phyloP scores from a whole-genome alignment of 768 basidiomycete species.

The Glaciozyma antarctica region DNA sequence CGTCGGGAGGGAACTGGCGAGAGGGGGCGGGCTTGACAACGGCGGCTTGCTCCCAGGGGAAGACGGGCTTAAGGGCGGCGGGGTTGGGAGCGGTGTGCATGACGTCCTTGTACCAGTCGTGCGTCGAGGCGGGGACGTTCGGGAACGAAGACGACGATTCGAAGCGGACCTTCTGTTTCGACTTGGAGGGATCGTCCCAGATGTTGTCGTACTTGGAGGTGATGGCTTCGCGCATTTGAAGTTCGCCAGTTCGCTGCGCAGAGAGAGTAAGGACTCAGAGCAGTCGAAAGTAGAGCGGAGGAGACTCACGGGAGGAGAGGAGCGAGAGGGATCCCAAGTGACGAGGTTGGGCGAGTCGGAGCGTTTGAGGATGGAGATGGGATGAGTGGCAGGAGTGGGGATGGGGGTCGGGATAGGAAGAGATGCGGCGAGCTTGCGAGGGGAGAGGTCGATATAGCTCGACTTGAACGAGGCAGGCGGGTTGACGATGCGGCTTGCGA shows the following conservation, averaged over 20 bases:
- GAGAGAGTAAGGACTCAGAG: constrained; percentile 68
- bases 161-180: constrained; percentile 46
- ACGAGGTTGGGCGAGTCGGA: constrained; percentile 21
- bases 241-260: constrained; percentile 59
- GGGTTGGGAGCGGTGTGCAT: constrained; percentile 54
- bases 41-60: constrained; percentile 74
- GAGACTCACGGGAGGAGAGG: constrained; percentile 17
- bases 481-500: constrained; percentile 23
- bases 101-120: constrained; percentile 49
- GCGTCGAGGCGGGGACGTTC: constrained; percentile 59
- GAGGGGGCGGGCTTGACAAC: constrained; percentile 18
- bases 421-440: constrained; percentile 44
- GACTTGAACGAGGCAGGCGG: constrained; percentile 42
- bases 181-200: constrained; percentile 60
- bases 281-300: constrained; percentile 50
- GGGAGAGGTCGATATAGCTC: constrained; percentile 19
- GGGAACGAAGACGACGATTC: constrained; percentile 51
- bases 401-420: background rate
- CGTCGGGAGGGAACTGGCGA: constrained; percentile 21
- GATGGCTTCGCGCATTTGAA: constrained; percentile 53
- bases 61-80: constrained; percentile 62
- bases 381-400: constrained; percentile 1
- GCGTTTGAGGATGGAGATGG: constrained; percentile 18
- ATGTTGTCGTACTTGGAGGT: constrained; percentile 72
- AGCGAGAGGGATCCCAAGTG: constrained; percentile 4